phyloP scores from a whole-genome alignment of 2,329 filamentous ascomycete genomes.

The Ophiostoma triangulosporum region DNA sequence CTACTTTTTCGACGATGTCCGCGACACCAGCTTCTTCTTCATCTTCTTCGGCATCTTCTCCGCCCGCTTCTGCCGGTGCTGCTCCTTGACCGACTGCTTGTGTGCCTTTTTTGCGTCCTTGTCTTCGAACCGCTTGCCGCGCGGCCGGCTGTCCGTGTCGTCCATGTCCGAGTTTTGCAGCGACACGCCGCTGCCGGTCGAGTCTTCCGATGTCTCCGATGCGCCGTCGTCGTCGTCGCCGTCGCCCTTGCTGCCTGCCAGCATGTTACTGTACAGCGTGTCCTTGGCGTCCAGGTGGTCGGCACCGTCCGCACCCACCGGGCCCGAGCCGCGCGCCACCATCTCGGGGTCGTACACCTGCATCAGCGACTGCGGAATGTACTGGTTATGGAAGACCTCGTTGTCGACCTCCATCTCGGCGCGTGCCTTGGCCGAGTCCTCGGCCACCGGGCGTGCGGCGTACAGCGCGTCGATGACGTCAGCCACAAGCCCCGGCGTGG shows the following conservation, averaged over 20 bases:
- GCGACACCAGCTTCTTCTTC: conserved; percentile 74
- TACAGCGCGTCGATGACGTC: conserved; percentile 55
- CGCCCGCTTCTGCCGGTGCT: conserved; percentile 83
- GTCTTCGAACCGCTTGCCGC: conserved; percentile 78
- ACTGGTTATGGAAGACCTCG: conserved; percentile 89
- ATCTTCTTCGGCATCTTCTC: conserved; percentile 93
- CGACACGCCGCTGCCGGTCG: background rate
- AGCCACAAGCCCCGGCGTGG: conserved; percentile 39
- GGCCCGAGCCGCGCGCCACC: conserved; percentile 31
- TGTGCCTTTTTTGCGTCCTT: conserved; percentile 82
- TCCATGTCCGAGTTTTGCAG: conserved; percentile 16
- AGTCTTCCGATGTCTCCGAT: conserved; percentile 4
- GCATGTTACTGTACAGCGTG: conserved; percentile 60
- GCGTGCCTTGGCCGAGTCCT: conserved; percentile 20
- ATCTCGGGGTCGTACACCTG: conserved; percentile 95
- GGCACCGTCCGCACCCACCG: conserved; percentile 42
- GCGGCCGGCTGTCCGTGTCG: conserved; percentile 32
- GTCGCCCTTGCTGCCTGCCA: conserved; percentile 49
- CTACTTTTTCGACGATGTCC: conserved; percentile 26
- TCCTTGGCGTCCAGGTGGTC: conserved; percentile 43
- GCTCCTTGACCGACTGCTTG: conserved; percentile 86
- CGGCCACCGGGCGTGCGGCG: conserved; percentile 34
- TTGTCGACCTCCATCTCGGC: conserved; percentile 64
- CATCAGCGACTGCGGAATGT: conserved; percentile 89
- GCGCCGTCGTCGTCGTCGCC: conserved; percentile 12